Evolutionary conservation across 1,284 basidiomycete genomes (phyloP).

Genomic region (Exobasidium rhododendri): DNA sequence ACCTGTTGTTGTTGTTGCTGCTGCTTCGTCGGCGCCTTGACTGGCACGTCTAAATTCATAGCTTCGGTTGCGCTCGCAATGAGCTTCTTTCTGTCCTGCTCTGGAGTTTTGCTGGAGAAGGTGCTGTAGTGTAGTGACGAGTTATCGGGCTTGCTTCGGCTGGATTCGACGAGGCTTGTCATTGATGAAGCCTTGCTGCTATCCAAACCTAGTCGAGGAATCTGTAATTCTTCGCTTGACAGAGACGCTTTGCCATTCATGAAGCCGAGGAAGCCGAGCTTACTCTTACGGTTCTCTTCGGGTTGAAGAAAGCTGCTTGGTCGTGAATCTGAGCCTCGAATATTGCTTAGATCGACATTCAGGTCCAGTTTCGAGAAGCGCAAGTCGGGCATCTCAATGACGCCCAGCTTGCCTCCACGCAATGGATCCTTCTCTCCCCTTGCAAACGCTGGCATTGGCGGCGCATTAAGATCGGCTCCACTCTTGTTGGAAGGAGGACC

Average conservation of each 20-base stretch:
- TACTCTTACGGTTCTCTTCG: neutral
- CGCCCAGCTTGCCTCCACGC: neutral
- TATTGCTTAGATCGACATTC: neutral
- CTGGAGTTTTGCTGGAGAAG: neutral
- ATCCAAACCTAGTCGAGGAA: neutral
- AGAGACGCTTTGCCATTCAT: neutral
- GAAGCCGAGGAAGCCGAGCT: neutral
- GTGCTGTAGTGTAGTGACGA: neutral
- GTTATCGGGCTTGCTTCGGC: neutral
- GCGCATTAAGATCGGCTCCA: neutral
- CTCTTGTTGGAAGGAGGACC: neutral
- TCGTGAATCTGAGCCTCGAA: neutral
- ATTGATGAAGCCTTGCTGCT: neutral
- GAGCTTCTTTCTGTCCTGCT: slow-evolving; percentile 1
- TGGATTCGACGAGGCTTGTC: neutral
- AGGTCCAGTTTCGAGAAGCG: slow-evolving; percentile 3
- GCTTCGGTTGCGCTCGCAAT: slow-evolving; percentile 1
- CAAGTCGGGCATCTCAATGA: slow-evolving; percentile 2
- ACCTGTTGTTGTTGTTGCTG: no score
- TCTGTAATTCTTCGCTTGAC: neutral
- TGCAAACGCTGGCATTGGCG: neutral
- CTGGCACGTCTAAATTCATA: neutral
- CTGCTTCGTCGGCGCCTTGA: neutral
- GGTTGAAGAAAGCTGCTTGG: neutral
- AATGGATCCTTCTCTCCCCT: neutral